Evolutionary conservation across 2,329 filamentous ascomycete genomes (phyloP), one percentile per base, ranked within the genome.

Genomic region (Colletotrichum sp.): DNA sequence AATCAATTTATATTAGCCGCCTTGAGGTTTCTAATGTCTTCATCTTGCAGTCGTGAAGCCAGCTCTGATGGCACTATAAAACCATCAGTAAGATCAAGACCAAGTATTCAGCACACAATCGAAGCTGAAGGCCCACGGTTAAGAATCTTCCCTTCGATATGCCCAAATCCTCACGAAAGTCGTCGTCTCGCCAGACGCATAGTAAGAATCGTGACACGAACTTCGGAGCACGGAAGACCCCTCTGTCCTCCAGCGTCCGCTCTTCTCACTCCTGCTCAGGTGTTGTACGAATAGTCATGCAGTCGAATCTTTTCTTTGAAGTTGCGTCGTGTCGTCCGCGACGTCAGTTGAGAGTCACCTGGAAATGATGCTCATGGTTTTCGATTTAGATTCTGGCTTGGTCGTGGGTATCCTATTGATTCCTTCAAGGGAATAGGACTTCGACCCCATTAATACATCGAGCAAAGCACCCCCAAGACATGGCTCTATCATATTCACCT

Each of bases 141-240:
- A 8, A 16, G 15, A 38, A 38, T 8, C 0, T 38, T 38, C 6
- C 8, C 38, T n/a, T 43, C 7, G 16, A n/a, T 11, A 8, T 18
- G 38, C 38, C 8, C 8, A n/a, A n/a, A 8, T n/a, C 11, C 9
- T n/a, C 38, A 18, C 3, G 36, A 5, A 5, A n/a, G 1, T n/a
- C 8, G 8, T 38, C 36, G 5, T n/a, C 0, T 43, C 16, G 16
- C 38, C 38, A 4, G 38, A 2, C 16, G 5, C 8, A 43, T n/a
- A 5, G 16, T 6, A 8, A 43, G 36, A 13, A 6, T 18, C 8
- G 36, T 11, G 36, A 43, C 4, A 3, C 2, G 36, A 5, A 43
- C 5, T 9, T n/a, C 18, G 3, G 38, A 47, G 38, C 9, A 1
- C 0, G 5, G 0, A n/a, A 47, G 24, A n/a, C 9, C 11, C 2